Conservation (phyloP, 192 early-diverging fungal species). For the Funneliformis geosporum region DNA sequence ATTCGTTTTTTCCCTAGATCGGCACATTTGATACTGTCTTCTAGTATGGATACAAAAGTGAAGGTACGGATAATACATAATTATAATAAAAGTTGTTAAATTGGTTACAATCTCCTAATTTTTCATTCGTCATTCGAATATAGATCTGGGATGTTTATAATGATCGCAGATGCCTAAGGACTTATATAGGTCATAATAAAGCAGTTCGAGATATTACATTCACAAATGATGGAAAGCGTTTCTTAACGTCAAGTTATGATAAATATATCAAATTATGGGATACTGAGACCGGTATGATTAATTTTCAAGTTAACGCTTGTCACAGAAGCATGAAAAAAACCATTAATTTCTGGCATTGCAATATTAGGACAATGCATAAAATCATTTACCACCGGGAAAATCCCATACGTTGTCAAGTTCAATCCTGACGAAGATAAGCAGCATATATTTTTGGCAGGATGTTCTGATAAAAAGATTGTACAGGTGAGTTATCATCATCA, state of each 20-base stretch:
- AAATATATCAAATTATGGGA: constrained; percentile 96
- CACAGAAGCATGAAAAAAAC: not conserved
- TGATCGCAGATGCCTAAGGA: constrained; percentile 81
- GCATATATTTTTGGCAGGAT: constrained; percentile 88
- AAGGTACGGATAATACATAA: constrained; percentile 58
- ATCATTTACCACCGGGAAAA: constrained; percentile 71
- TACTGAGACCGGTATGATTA: constrained; percentile 80
- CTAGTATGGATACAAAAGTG: constrained; percentile 92
- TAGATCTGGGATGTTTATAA: constrained; percentile 95
- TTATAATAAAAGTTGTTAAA: no score
- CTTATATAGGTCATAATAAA: constrained; percentile 90
- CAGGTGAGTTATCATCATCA: constrained; percentile 38
- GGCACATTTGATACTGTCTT: constrained; percentile 88
- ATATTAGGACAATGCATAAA: constrained; percentile 72
- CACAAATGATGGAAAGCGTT: constrained; percentile 79
- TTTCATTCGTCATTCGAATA: not conserved
- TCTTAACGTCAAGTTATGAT: constrained; percentile 90
- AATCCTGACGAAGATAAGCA: constrained; percentile 88
- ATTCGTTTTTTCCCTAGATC: constrained; percentile 89
- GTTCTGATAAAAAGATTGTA: constrained; percentile 88
- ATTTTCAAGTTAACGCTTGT: constrained; percentile 1
- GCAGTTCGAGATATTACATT: constrained; percentile 92
- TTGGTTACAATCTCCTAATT: no score
- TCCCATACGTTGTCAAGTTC: constrained; percentile 89
- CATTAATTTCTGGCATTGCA: no score